These are phyloP conservation scores for Trichoderma sp. DNA, from an alignment of 2,329 filamentous ascomycete genomes.

Conservation along the genomic window DNA sequence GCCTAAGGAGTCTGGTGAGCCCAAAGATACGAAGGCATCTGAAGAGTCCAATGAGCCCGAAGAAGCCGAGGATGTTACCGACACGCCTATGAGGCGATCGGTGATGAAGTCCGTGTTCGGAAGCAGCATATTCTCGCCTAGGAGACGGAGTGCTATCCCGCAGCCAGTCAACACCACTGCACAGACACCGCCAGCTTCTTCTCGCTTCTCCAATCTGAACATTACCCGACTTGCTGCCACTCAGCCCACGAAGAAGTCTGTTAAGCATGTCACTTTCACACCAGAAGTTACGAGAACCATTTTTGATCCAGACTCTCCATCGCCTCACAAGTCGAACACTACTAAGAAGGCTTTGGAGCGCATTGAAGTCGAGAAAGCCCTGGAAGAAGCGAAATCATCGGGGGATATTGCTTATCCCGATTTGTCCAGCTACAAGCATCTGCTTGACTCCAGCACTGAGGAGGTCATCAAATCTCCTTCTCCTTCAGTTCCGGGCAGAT, in stretches of 20 bases:
- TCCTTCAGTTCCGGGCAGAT: slow-evolving; percentile 53
- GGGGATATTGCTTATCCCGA: slow-evolving; percentile 52
- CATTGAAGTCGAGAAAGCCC: slow-evolving; percentile 18
- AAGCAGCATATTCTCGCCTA: not conserved
- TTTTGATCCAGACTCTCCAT: slow-evolving; percentile 50
- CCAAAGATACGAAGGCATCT: not conserved
- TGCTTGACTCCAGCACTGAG: slow-evolving; percentile 29
- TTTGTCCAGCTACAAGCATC: slow-evolving; percentile 42
- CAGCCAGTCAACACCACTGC: slow-evolving; percentile 39
- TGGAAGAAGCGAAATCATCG: slow-evolving; percentile 28
- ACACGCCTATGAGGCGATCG: slow-evolving; percentile 35
- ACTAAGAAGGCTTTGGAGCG: slow-evolving; percentile 20
- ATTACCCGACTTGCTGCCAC: slow-evolving; percentile 53
- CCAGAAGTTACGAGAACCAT: slow-evolving; percentile 59
- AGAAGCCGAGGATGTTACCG: slow-evolving; percentile 42
- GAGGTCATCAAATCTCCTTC: slow-evolving; percentile 28
- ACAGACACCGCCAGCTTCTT: slow-evolving; percentile 48
- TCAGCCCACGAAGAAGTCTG: slow-evolving; percentile 64
- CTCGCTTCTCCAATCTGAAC: slow-evolving; percentile 46
- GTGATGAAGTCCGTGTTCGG: slow-evolving; percentile 31
- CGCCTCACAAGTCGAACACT: slow-evolving; percentile 51
- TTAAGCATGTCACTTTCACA: slow-evolving; percentile 79
- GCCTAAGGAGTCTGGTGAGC: not conserved
- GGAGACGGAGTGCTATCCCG: slow-evolving; percentile 46
- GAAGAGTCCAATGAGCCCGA: not conserved